Evolutionary conservation across 495 filamentous ascomycete genomes (phyloP).

Genomic region (Podospora australis): DNA sequence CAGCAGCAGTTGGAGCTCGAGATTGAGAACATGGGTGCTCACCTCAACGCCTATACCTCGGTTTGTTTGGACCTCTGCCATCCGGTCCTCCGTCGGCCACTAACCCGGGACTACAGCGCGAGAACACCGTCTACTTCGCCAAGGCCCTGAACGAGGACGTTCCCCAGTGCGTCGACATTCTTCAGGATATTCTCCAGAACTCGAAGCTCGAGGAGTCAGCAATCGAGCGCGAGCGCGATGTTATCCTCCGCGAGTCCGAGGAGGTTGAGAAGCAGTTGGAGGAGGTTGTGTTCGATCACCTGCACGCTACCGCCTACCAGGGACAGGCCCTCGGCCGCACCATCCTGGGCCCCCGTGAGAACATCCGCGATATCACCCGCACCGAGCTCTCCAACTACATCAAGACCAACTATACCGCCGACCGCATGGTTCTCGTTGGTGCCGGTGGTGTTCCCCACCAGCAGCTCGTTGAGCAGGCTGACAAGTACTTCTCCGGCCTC

Average conservation of each 20-base stretch:
- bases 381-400: slow-evolving; percentile 91
- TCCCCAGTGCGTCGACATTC: slow-evolving; percentile 91
- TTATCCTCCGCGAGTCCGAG: slow-evolving; percentile 97
- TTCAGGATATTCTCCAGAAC: slow-evolving; percentile 98
- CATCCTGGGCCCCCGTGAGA: slow-evolving; percentile 94
- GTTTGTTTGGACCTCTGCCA: slow-evolving; percentile 48
- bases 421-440: slow-evolving; percentile 98
- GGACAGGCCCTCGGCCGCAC: slow-evolving; percentile 92
- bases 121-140: slow-evolving; percentile 99
- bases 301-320: slow-evolving; percentile 97
- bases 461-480: slow-evolving; percentile 88
- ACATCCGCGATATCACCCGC: slow-evolving; percentile 92
- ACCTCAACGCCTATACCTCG: slow-evolving; percentile 99
- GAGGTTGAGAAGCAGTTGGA: slow-evolving; percentile 99
- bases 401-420: slow-evolving; percentile 97
- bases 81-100: slow-evolving; percentile 21
- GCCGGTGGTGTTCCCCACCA: slow-evolving; percentile 91
- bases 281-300: slow-evolving; percentile 98
- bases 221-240: slow-evolving; percentile 95
- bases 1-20: slow-evolving; percentile 97
- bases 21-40: slow-evolving; percentile 99
- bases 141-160: slow-evolving; percentile 98
- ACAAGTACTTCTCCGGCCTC: slow-evolving; percentile 85
- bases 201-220: slow-evolving; percentile 89
- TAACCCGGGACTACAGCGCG: slow-evolving; percentile 55